Evolutionary conservation across 2,329 filamentous ascomycete species (phyloP), one percentile per base, ranked within the genome.

Genomic region (Paecilomyces dactylethromorphus): DNA sequence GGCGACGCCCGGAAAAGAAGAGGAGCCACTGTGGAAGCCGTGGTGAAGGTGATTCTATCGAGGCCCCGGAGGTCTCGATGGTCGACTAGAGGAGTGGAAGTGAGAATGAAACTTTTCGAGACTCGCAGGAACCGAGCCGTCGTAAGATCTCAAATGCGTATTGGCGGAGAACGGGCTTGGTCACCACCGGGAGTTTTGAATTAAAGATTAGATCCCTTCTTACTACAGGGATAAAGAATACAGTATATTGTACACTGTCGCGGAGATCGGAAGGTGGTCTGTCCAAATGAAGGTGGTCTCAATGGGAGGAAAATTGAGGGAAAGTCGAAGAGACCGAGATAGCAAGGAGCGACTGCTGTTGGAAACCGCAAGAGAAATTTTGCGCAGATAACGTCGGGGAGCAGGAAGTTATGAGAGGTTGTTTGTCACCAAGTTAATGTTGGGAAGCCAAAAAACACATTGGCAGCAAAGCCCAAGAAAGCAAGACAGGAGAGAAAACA

Each of bases 21-120:
- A 69, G 81, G 79, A 75, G 82, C 82, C 74, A 85, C 81, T 69
- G 82, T 81, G 74, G 81, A 85, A 77, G 83, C 79, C 80, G 80
- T 83, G 68, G 62, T 74, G 67, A 68, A 68, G 71, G 67, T 62
- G 22, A 24, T 52, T 26, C 54, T 50, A 64, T 70, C 65, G 62
- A 74, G 71, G 73, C 71, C 63, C 67, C 68, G 68, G 61, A 66
- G 54, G 58, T 56, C 56, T 58, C 62, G 63, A 73, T 45, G n/a
- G 39, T 70, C 71, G 71, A 73, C 73, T 67, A 65, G 61, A 57
- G 62, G 39, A 45, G 56, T 31, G 59, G 55, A 35, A 32, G 51
- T n/a, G 33, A 55, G n/a, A 39, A 45, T 51, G 32, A 45, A 45
- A 6, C n/a, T 45, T n/a, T 8, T 45, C 39, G 39, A 45, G 39